Percentiles rank a stretch among this genome's conserved stretches.
phyloP scores from a whole-genome alignment of 2,329 filamentous ascomycete genomes.

The Botrytis byssoidea region DNA sequence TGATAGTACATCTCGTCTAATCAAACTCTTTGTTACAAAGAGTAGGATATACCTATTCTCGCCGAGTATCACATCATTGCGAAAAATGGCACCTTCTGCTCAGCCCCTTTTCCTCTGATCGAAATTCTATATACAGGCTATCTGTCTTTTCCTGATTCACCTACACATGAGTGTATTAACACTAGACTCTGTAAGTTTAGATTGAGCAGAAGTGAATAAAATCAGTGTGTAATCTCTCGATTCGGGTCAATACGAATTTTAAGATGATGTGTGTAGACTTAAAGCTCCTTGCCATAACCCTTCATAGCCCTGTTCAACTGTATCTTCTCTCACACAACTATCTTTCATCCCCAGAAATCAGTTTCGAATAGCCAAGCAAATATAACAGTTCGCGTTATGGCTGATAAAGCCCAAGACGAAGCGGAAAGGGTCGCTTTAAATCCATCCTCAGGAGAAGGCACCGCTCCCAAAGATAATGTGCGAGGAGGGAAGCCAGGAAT shows the following conservation, averaged over 20 bases:
- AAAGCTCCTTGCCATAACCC: neutral
- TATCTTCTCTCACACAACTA: neutral
- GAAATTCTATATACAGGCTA: too few species aligned
- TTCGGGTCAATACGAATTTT: neutral
- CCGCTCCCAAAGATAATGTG: neutral
- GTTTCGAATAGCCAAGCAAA: neutral
- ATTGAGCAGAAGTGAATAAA: neutral
- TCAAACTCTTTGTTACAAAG: neutral
- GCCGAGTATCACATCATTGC: neutral
- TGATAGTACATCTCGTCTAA: neutral
- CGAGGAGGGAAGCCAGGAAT: neutral
- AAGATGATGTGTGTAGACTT: neutral
- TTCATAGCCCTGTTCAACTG: neutral
- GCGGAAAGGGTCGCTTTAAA: neutral
- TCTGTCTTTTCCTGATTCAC: too few species aligned
- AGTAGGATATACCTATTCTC: neutral
- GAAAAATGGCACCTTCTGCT: neutral
- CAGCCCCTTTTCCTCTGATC: neutral
- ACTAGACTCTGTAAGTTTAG: fast-evolving
- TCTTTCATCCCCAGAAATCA: neutral
- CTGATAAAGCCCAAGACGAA: neutral
- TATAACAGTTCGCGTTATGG: neutral
- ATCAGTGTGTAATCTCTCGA: neutral
- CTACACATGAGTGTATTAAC: neutral
- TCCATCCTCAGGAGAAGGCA: neutral